Conservation (phyloP, 108 stramenopile species). For the Fistulifera solaris region DNA sequence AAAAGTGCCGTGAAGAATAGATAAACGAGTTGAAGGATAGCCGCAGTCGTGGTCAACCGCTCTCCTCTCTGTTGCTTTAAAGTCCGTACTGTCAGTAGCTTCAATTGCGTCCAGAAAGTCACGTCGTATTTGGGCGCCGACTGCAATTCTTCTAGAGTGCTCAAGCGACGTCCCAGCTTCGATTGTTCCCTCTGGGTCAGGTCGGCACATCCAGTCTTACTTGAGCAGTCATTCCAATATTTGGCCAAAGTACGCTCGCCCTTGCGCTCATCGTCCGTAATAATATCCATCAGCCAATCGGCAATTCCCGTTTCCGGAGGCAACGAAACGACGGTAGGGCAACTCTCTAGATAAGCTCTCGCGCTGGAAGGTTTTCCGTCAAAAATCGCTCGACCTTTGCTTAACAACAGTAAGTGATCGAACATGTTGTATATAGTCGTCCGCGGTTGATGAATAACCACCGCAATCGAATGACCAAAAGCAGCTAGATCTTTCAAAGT, state of each 20-base stretch:
- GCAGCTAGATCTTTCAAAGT: conserved; percentile 59
- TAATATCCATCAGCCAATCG: conserved; percentile 80
- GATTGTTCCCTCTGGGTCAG: neutral
- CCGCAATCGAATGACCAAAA: conserved; percentile 57
- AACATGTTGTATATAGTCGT: conserved; percentile 74
- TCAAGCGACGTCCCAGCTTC: conserved; percentile 14
- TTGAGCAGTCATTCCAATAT: conserved; percentile 9
- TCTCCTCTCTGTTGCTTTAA: conserved; percentile 64
- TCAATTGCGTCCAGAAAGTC: conserved; percentile 37
- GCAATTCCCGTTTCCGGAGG: conserved; percentile 69
- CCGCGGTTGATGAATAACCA: conserved; percentile 87
- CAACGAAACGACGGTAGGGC: conserved; percentile 26
- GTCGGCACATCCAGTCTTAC: neutral
- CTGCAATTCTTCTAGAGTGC: conserved; percentile 36
- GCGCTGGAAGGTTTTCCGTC: conserved; percentile 34
- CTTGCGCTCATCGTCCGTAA: conserved; percentile 38
- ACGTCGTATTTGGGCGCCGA: conserved; percentile 38
- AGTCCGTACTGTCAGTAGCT: conserved; percentile 37
- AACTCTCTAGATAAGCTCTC: conserved; percentile 43
- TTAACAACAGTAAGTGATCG: conserved; percentile 65
- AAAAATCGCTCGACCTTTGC: conserved; percentile 53
- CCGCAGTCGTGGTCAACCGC: conserved; percentile 37
- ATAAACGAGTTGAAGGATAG: conserved; percentile 37
- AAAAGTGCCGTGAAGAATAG: conserved; percentile 44
- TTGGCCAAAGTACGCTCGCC: conserved; percentile 7